Conservation (phyloP, 2,329 filamentous ascomycete species). For the Leptographium procerum region DNA sequence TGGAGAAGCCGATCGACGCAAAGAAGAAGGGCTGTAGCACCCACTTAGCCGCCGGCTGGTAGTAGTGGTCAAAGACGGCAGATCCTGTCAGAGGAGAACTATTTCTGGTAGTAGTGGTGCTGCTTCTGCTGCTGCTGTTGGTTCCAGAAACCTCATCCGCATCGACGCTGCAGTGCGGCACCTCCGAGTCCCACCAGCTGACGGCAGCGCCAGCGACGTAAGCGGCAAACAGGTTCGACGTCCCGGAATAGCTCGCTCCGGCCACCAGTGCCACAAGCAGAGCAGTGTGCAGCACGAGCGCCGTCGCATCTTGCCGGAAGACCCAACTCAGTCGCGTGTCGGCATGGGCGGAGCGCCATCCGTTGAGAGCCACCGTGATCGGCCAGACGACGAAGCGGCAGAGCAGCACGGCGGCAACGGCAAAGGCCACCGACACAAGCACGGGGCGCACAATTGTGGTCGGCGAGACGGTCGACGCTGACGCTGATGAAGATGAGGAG, state of each 20-base stretch:
- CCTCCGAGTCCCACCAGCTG: slow-evolving; percentile 45
- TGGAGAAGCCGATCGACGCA: slow-evolving; percentile 64
- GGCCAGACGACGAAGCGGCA: slow-evolving; percentile 36
- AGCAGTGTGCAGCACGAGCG: slow-evolving; percentile 34
- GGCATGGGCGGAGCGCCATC: slow-evolving; percentile 15
- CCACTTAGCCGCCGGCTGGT: slow-evolving; percentile 25
- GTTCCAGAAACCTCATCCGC: not conserved
- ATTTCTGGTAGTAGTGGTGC: too few relatives aligned
- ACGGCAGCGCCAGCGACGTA: slow-evolving; percentile 49
- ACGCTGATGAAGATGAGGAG: slow-evolving; percentile 2
- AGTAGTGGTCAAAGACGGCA: slow-evolving; percentile 28
- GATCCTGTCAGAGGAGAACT: not conserved
- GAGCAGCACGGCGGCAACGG: slow-evolving; percentile 30
- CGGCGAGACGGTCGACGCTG: slow-evolving; percentile 15
- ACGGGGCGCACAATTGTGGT: slow-evolving; percentile 32
- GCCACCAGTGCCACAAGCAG: slow-evolving; percentile 38
- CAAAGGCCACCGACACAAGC: slow-evolving; percentile 39
- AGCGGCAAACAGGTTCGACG: slow-evolving; percentile 50
- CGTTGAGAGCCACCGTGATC: slow-evolving; percentile 23
- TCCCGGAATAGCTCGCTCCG: slow-evolving; percentile 46
- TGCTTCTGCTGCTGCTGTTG: not conserved
- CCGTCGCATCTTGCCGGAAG: slow-evolving; percentile 21
- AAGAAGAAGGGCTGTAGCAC: slow-evolving; percentile 66
- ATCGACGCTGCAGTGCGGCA: slow-evolving; percentile 13
- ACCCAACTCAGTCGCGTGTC: slow-evolving; percentile 14